Base-by-base conservation (phyloP, 345 rosid genomes). In the Lumnitzera littorea region DNA sequence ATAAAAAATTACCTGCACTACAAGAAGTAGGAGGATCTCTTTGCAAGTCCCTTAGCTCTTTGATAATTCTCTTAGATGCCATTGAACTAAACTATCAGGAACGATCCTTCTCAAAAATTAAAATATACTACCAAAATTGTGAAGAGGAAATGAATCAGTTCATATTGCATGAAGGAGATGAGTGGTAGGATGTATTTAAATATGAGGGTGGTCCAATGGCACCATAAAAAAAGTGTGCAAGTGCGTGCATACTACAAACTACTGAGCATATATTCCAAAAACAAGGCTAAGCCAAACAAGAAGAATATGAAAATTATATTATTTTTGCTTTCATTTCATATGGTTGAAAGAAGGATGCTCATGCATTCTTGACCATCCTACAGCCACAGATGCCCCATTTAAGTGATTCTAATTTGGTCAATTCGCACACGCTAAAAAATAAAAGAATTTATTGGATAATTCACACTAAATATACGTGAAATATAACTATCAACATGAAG, bases 1-100 rank as follows among this genome's bases (percentile, higher is more conserved):
- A 58, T 25, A 58, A 27, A 48, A 58, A 16, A 3, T 52, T 41
- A 72, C 76, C 72, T 64, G 70, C 67, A 0, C 72, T 64, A 70
- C 76, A 64, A 48, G 72, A 64, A 23, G 69, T 72, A 41, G 72
- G 76, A 31, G 76, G 76, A 29, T 72, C 78, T 54, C 68, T 57
- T 8, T 48, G 62, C 43, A 55, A 49, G 55, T 65, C 70, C 66
- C 53, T 47, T 13, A 72, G 63, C 64, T 72, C 76, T 49, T 72
- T 72, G 62, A 67, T 61, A 47, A 72, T 72, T 63, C 69, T 51
- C 65, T 63, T 67, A 0, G 66, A 63, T 0, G 76, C 76, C 76
- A 72, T 72, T n/a, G 3, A 51, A 47, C 55, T 41, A 15, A 16
- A 4, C 43, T 36, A 36, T 36, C 9, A 56, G 65, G 60, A 51